Evolutionary conservation across 306 rosid species (phyloP).

Genomic region (Myrica gale): DNA sequence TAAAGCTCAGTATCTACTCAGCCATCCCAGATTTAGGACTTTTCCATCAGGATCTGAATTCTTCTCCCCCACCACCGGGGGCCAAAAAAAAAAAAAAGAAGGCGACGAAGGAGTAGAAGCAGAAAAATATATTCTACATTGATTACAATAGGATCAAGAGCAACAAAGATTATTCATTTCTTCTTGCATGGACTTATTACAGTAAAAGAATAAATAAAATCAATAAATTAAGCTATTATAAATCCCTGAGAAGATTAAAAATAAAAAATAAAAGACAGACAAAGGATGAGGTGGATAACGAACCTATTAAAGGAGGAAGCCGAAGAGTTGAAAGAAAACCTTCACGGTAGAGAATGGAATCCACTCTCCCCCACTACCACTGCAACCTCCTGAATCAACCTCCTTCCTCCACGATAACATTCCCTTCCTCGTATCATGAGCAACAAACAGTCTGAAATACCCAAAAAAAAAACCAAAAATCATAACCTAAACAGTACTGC

Average conservation of each 20-base stretch:
- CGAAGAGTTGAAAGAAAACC: conserved; percentile 46
- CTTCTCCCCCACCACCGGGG: too few species aligned
- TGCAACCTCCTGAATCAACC: conserved; percentile 21
- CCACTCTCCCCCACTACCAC: neutral
- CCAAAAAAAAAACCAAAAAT: neutral
- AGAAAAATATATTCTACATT: too few species aligned
- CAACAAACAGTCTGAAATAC: neutral
- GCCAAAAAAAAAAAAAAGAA: too few species aligned
- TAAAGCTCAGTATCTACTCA: too few species aligned
- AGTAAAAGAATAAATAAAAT: neutral
- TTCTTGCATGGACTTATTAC: neutral
- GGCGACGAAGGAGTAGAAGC: too few species aligned
- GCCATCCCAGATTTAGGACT: too few species aligned
- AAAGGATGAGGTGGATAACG: conserved; percentile 39
- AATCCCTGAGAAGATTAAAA: too few species aligned
- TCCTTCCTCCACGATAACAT: neutral
- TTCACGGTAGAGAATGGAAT: conserved; percentile 77
- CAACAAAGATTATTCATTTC: neutral
- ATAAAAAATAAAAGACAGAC: neutral
- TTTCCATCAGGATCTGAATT: too few species aligned
- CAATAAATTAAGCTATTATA: too few species aligned
- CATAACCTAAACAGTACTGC: neutral
- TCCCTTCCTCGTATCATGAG: neutral
- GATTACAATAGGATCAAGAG: too few species aligned
- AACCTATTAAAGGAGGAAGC: conserved; percentile 36